Evolutionary conservation across 495 filamentous ascomycete genomes (phyloP), one percentile per base, ranked within the genome.

Genomic region (Corynascus novoguineensis): DNA sequence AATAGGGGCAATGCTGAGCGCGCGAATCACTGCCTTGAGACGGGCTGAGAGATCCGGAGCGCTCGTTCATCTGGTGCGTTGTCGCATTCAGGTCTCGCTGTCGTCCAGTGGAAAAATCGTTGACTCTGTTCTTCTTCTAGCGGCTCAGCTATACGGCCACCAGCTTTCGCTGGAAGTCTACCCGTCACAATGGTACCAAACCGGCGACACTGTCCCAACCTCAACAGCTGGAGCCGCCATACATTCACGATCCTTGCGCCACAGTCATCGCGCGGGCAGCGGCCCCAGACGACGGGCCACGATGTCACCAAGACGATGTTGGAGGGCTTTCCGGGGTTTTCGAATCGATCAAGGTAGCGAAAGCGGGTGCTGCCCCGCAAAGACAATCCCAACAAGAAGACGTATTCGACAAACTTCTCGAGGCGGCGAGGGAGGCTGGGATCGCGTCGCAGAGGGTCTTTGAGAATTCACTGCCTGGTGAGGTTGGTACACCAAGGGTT

Each of bases 1-100:
- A 47, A 32, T 53, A 40, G 24, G 11, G 50, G 38, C 63, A 63
- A 70, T 70, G 67, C 61, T 60, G 53, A 48, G 61, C 41, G 65
- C 61, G 49, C 61, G 65, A 64, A 50, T 51, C 58, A 40, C 37
- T 42, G 54, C 50, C 58, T 54, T 61, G 53, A 57, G 54, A 60
- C 60, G 63, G 56, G 64, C 42, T 50, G 55, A 24, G 46, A 55
- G 37, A 41, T 15, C 31, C 5, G 50, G 32, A 46, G 27, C 38
- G n/a, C 42, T 50, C 22, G 10, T 21, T 21, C 49, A 24, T 10
- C 25, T 48, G 48, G 56, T 58, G 10, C 11, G 47, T 50, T 35
- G 44, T n/a, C 1, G 12, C 47, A n/a, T 56, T n/a, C n/a, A n/a
- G n/a, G n/a, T n/a, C n/a, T n/a, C n/a, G n/a, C n/a, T n/a, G n/a